phyloP scores from a whole-genome alignment of 108 stramenopile genomes.

The Cyclostephanos invisitatus region DNA sequence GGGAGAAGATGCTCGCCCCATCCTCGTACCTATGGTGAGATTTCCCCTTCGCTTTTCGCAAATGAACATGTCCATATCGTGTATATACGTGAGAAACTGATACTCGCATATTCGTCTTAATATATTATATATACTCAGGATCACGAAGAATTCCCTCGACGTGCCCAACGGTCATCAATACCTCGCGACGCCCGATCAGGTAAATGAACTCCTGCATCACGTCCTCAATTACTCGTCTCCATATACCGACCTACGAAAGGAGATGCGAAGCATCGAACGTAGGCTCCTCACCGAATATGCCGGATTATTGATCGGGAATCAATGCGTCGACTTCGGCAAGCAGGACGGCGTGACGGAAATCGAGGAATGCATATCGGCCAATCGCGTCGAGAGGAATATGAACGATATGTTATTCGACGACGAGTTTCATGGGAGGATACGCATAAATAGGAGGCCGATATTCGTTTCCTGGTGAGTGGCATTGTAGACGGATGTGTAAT shows the following conservation, averaged over 20 bases:
- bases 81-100: background rate
- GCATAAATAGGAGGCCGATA: constrained; percentile 63
- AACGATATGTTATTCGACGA: constrained; percentile 75
- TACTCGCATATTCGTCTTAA: constrained; percentile 3
- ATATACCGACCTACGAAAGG: constrained; percentile 58
- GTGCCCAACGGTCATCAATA: constrained; percentile 71
- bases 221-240: constrained; percentile 60
- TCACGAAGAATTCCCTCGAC: constrained; percentile 67
- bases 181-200: constrained; percentile 64
- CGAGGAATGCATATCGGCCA: constrained; percentile 83
- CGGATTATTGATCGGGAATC: constrained; percentile 80
- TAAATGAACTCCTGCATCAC: constrained; percentile 61
- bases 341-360: constrained; percentile 90
- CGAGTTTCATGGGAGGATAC: constrained; percentile 56
- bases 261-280: constrained; percentile 68
- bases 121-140: constrained; percentile 5
- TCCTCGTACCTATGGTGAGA: constrained; percentile 26
- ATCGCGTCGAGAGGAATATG: constrained; percentile 74
- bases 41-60: background rate
- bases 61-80: background rate
- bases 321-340: constrained; percentile 82
- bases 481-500: no score
- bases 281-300: constrained; percentile 62
- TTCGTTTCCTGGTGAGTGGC: constrained; percentile 59
- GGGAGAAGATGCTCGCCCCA: constrained; percentile 46